These are phyloP conservation scores for Daldinia vernicosa DNA, from an alignment of 495 filamentous ascomycete species.

Conservation along the genomic window DNA sequence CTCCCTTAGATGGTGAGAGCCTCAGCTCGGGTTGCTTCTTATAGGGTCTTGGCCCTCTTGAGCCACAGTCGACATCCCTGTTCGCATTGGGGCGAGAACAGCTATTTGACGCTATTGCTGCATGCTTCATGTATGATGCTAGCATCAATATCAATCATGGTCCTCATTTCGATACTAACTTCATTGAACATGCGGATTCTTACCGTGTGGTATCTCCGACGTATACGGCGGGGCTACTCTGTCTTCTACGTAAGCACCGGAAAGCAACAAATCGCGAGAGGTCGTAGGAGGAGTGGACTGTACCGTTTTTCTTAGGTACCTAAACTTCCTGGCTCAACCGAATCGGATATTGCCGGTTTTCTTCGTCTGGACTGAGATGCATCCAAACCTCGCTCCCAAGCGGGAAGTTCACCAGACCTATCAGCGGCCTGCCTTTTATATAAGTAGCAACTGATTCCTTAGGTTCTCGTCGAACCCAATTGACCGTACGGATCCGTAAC, in stretches of 20 bases:
- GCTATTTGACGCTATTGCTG: conserved; percentile 39
- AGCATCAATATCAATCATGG: neutral
- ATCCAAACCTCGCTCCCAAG: conserved; percentile 59
- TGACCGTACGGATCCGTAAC: conserved; percentile 49
- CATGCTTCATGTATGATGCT: conserved; percentile 34
- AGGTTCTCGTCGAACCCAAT: conserved; percentile 42
- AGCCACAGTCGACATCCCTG: conserved; percentile 33
- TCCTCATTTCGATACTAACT: conserved; percentile 7
- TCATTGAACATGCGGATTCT: conserved; percentile 12
- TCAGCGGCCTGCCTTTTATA: conserved; percentile 32
- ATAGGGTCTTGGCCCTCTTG: conserved; percentile 31
- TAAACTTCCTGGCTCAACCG: neutral
- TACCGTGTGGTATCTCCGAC: conserved; percentile 25
- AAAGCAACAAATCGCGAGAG: conserved; percentile 9
- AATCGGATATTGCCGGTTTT: conserved; percentile 41
- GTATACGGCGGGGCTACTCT: conserved; percentile 2
- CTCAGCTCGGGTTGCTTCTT: conserved; percentile 42
- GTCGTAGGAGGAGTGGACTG: neutral
- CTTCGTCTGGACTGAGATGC: conserved; percentile 53
- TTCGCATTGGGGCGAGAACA: conserved; percentile 15
- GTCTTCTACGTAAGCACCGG: conserved; percentile 3
- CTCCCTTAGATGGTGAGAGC: conserved; percentile 25
- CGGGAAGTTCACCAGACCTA: conserved; percentile 48
- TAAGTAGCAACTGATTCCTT: conserved; percentile 23
- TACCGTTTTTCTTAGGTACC: neutral